phyloP scores from a whole-genome alignment of 1,284 basidiomycete species.

The Neolentinus lepideus region DNA sequence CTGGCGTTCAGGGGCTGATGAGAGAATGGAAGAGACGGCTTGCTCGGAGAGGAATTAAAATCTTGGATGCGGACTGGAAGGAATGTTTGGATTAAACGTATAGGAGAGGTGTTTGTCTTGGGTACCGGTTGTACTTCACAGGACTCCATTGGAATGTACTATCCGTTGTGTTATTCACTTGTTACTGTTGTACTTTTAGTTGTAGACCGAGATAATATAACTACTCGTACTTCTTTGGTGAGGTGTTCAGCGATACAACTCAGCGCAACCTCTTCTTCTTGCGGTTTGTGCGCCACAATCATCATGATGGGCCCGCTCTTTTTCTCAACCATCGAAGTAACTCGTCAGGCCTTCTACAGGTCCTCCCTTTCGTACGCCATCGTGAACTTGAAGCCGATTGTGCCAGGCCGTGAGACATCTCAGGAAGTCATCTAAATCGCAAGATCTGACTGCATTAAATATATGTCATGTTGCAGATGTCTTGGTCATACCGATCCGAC shows the following conservation, averaged over 20 bases:
- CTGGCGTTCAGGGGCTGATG: constrained; percentile 76
- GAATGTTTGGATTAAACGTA: constrained; percentile 15
- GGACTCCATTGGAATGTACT: too few species aligned
- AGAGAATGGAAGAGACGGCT: constrained; percentile 59
- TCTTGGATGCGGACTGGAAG: constrained; percentile 66
- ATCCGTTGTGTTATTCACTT: background rate
- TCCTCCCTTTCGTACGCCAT: constrained; percentile 70
- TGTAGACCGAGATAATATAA: background rate
- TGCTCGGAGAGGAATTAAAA: constrained; percentile 41
- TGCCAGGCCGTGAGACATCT: constrained; percentile 76
- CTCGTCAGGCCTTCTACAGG: constrained; percentile 76
- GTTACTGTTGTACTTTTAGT: background rate
- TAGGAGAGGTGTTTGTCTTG: background rate
- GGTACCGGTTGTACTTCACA: too few species aligned
- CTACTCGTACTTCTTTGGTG: background rate
- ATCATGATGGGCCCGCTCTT: constrained; percentile 41
- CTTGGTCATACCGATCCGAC: constrained; percentile 75
- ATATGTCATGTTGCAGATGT: constrained; percentile 54
- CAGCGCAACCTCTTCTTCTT: too few species aligned
- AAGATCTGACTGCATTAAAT: background rate
- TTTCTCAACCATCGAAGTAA: constrained; percentile 83
- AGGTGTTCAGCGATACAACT: too few species aligned
- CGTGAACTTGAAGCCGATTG: constrained; percentile 89
- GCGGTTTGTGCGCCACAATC: background rate
- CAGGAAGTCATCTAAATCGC: background rate